Conservation (phyloP, 306 rosid genomes). For the Parietaria judaica region DNA sequence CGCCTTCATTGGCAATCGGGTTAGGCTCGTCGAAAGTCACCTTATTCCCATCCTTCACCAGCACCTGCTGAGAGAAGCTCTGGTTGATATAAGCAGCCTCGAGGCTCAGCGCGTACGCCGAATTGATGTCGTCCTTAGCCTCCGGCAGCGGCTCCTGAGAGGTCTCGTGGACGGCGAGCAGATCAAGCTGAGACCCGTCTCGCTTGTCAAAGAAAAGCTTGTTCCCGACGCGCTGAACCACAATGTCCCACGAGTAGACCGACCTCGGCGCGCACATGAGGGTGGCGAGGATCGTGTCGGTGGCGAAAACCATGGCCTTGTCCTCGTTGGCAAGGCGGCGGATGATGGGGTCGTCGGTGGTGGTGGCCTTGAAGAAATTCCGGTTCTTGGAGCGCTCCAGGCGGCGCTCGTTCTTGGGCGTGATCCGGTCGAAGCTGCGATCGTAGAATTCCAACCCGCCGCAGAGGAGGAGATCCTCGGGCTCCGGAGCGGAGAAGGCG, state of each 20-base stretch:
- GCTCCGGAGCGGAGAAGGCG: constrained; percentile 72
- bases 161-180: constrained; percentile 86
- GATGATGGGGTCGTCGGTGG: constrained; percentile 83
- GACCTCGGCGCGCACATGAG: constrained; percentile 94
- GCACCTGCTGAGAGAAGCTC: constrained; percentile 84
- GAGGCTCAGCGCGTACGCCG: constrained; percentile 62
- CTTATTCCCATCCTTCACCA: constrained; percentile 71
- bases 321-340: constrained; percentile 83
- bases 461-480: constrained; percentile 71
- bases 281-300: constrained; percentile 68
- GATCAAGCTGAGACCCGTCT: constrained; percentile 86
- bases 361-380: constrained; percentile 83
- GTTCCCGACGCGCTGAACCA: constrained; percentile 82
- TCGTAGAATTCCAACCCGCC: constrained; percentile 80
- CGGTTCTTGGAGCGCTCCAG: constrained; percentile 78
- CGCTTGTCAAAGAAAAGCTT: constrained; percentile 83
- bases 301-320: constrained; percentile 73
- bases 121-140: constrained; percentile 87
- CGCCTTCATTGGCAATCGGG: constrained; percentile 92
- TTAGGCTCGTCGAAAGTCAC: constrained; percentile 75
- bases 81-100: constrained; percentile 91
- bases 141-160: constrained; percentile 94
- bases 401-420: constrained; percentile 78
- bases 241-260: constrained; percentile 89
- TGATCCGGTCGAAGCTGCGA: constrained; percentile 54